phyloP scores from a whole-genome alignment of 225 moss, liverwort and hornwort genomes.

The Marchantia polymorpha region DNA sequence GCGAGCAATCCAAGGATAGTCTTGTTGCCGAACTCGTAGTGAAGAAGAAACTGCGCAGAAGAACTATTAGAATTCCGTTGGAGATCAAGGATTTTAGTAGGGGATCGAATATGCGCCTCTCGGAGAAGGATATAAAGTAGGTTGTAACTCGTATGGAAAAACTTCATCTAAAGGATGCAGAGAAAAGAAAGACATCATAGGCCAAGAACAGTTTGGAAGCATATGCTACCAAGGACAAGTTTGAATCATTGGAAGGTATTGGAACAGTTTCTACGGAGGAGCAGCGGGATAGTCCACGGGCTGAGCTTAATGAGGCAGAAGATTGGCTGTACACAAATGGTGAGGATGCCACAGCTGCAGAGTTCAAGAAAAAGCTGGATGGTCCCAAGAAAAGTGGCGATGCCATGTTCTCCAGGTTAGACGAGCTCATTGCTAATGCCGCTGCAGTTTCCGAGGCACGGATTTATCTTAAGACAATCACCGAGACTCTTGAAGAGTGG shows the following conservation, averaged over 20 bases:
- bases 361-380: slow-evolving; percentile 66
- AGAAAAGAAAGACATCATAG: slow-evolving; percentile 87
- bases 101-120: slow-evolving; percentile 62
- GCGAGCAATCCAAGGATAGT: slow-evolving; percentile 28
- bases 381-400: slow-evolving; percentile 60
- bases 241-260: slow-evolving; percentile 61
- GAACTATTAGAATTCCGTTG: slow-evolving; percentile 77
- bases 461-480: slow-evolving; percentile 33
- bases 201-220: slow-evolving; percentile 95
- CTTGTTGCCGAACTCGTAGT: slow-evolving; percentile 35
- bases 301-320: slow-evolving; percentile 88
- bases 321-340: slow-evolving; percentile 99
- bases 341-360: slow-evolving; percentile 66
- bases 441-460: slow-evolving; percentile 40
- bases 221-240: slow-evolving; percentile 88
- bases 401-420: slow-evolving; percentile 61
- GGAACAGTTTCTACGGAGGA: slow-evolving; percentile 64
- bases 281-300: slow-evolving; percentile 70
- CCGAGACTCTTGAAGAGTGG: slow-evolving; percentile 45
- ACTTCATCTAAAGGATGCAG: slow-evolving; percentile 66
- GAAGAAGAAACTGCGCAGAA: slow-evolving; percentile 78
- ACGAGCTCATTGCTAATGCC: slow-evolving; percentile 46
- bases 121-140: slow-evolving; percentile 58
- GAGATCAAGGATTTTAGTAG: slow-evolving; percentile 72
- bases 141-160: slow-evolving; percentile 63